Percentiles rank a stretch among this genome's conserved stretches.
phyloP scores from a whole-genome alignment of 306 rosid species.

The Cotoneaster glaucophyllus region DNA sequence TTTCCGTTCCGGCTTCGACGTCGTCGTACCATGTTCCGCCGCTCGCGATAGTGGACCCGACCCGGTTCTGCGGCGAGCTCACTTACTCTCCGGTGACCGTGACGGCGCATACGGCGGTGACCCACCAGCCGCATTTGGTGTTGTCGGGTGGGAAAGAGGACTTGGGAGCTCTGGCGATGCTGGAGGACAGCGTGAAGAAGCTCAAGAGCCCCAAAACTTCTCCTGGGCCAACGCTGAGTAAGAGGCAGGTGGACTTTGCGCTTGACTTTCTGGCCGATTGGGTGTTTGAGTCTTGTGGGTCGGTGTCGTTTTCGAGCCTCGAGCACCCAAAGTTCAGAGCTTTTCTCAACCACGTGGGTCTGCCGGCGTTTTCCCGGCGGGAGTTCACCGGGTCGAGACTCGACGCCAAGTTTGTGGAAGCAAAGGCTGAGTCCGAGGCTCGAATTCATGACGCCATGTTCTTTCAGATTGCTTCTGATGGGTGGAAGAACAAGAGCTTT shows the following conservation, averaged over 20 bases:
- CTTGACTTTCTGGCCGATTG: slow-evolving; percentile 70
- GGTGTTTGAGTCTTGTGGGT: slow-evolving; percentile 79
- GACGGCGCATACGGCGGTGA: slow-evolving; percentile 12
- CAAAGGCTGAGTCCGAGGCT: slow-evolving; percentile 66
- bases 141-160: slow-evolving; percentile 91
- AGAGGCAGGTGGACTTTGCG: slow-evolving; percentile 59
- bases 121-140: slow-evolving; percentile 60
- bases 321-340: slow-evolving; percentile 83
- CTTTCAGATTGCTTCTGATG: slow-evolving; percentile 74
- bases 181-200: slow-evolving; percentile 93
- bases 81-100: slow-evolving; percentile 31
- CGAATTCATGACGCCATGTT: slow-evolving; percentile 84
- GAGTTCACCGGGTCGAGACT: slow-evolving; percentile 53
- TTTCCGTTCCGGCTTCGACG: slow-evolving; percentile 4
- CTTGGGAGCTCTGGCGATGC: slow-evolving; percentile 82
- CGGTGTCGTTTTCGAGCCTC: slow-evolving; percentile 67
- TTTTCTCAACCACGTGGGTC: slow-evolving; percentile 70
- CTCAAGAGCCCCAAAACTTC: slow-evolving; percentile 88
- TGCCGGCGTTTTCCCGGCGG: slow-evolving; percentile 52
- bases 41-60: slow-evolving; percentile 45
- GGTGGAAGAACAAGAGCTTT: slow-evolving; percentile 54
- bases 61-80: slow-evolving; percentile 41
- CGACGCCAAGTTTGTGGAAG: slow-evolving; percentile 62
- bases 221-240: slow-evolving; percentile 59
- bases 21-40: slow-evolving; percentile 42